Evolutionary conservation across 495 filamentous ascomycete species (phyloP).

Genomic region (Lophiostoma macrostomum): DNA sequence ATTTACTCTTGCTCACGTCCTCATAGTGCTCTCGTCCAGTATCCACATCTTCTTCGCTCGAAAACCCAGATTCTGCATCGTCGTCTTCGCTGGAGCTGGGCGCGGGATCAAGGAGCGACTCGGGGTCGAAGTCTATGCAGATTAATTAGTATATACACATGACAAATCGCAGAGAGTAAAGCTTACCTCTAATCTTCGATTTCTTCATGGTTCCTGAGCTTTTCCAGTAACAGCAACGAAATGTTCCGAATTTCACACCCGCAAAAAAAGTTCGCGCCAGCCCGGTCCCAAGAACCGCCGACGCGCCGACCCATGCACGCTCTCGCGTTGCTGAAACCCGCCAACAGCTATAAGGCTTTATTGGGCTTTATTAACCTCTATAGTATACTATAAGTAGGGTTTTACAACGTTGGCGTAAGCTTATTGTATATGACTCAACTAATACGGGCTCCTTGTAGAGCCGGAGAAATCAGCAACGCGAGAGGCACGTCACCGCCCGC

Average conservation of each 20-base stretch:
- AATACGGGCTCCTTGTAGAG: not conserved
- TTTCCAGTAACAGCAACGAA: too few relatives aligned
- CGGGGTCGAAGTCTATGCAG: conserved; percentile 85
- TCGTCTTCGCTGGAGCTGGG: conserved; percentile 49
- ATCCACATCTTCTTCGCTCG: conserved; percentile 51
- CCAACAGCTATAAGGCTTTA: too few relatives aligned
- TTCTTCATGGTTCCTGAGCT: conserved; percentile 36
- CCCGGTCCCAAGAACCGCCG: too few relatives aligned
- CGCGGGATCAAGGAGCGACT: conserved; percentile 56
- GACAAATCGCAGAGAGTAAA: not conserved
- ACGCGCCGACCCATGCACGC: too few relatives aligned
- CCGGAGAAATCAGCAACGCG: not conserved
- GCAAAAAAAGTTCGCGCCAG: too few relatives aligned
- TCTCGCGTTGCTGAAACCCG: too few relatives aligned
- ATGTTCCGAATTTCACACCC: not conserved
- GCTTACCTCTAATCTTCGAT: conserved; percentile 33
- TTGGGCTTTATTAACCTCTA: too few relatives aligned
- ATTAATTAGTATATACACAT: not conserved
- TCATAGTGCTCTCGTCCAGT: conserved; percentile 79
- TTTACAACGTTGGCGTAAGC: too few relatives aligned
- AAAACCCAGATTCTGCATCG: conserved; percentile 13
- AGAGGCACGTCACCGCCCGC: not conserved
- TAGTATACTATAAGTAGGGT: too few relatives aligned
- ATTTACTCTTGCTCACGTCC: conserved; percentile 77
- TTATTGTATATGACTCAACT: not conserved